Evolutionary conservation across 805 yeast species (phyloP), one percentile per base, ranked within the genome.

Genomic region (Spathaspora passalidarum): DNA sequence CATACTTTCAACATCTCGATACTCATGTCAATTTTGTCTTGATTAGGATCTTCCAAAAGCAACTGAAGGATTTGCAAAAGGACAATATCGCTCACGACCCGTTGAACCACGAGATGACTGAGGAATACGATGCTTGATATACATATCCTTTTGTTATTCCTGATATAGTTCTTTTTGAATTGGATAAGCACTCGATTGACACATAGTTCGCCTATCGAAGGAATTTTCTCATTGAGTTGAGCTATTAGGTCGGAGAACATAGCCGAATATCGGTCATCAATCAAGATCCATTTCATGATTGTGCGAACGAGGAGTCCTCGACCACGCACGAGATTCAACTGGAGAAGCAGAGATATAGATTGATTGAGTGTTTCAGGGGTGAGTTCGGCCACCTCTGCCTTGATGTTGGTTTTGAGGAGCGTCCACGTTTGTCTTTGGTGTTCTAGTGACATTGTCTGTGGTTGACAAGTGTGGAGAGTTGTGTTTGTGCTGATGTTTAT

Each of bases 151-250:
- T 56, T 50, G 53, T 81, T 75, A 47, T 76, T 73, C 18, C 68
- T 57, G 52, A 70, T 67, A 60, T 69, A 83, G 0, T 75, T 75
- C 50, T 73, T 71, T 38, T 82, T 74, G 62, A 88, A 87, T 46
- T 75, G 81, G 3, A 81, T 54, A 1, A 85, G 66, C 21, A 84
- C 61, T 49, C 94, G 69, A 7, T 72, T 56, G 0, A 75, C 59
- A 25, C 86, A 50, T 4, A 84, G 59, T 46, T 76, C 76, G 2
- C 96, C 96, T 14, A 88, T 64, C 29, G 77, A 77, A 0, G 95
- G 94, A 3, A 87, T 60, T 52, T 84, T 79, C 4, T 86, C 75
- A 61, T 86, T 85, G 9, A 89, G 43, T 0, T 84, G 73, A 1
- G 84, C 73, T 0, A 78, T 72, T 29, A 89, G 55, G 0, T 86